phyloP scores from a whole-genome alignment of 352 stramenopile species.

The Albugo candida region DNA sequence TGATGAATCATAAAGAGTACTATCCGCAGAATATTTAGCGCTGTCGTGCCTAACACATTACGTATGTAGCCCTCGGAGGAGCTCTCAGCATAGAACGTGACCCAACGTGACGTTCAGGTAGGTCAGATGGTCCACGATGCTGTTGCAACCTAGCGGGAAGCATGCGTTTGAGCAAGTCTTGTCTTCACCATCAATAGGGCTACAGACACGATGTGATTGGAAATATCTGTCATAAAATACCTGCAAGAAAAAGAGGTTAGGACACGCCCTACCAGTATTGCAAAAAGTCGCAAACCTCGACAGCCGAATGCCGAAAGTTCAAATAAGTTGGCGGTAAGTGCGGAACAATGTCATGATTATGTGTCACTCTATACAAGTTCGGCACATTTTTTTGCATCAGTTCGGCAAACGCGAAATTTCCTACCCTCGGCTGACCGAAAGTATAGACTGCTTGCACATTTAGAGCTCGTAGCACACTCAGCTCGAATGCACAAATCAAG shows the following conservation, averaged over 20 bases:
- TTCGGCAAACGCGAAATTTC: conserved; percentile 43
- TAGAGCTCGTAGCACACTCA: conserved; percentile 38
- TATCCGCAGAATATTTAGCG: no score
- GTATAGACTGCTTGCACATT: conserved; percentile 35
- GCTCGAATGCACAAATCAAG: conserved; percentile 51
- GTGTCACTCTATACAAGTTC: conserved; percentile 50
- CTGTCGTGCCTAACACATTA: no score
- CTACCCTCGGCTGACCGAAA: conserved; percentile 59
- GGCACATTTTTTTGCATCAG: conserved; percentile 27
- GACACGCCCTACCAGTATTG: no score
- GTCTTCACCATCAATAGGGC: conserved; percentile 39
- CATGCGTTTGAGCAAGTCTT: conserved; percentile 40
- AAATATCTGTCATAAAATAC: conserved; percentile 73
- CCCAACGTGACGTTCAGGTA: conserved; percentile 81
- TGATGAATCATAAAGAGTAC: no score
- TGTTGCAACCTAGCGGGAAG: conserved; percentile 54
- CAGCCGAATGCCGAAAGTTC: conserved; percentile 44
- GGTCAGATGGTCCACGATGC: conserved; percentile 67
- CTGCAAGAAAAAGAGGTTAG: conserved; percentile 9
- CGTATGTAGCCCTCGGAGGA: no score
- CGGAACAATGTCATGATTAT: conserved; percentile 57
- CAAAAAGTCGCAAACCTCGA: no score
- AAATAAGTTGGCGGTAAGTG: conserved; percentile 61
- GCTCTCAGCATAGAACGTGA: conserved; percentile 53
- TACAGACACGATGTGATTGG: conserved; percentile 32